Conservation (phyloP, 1,284 basidiomycete genomes). For the Leccinum cinnamomeum region DNA sequence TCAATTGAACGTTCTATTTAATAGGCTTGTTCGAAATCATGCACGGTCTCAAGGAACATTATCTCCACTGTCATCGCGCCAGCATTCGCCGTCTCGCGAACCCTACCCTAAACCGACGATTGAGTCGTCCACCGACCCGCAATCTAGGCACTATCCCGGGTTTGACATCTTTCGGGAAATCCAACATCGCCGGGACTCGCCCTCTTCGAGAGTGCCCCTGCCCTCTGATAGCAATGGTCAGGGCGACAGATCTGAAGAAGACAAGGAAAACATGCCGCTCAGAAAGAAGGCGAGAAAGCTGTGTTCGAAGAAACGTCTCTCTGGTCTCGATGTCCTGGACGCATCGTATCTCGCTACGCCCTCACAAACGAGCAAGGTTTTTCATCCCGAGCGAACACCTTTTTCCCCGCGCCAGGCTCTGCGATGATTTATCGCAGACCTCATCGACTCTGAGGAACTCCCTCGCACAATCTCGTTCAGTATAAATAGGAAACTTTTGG, state of each 20-base stretch:
- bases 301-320: slow-evolving; percentile 17
- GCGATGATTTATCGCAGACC: slow-evolving; percentile 18
- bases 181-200: slow-evolving; percentile 34
- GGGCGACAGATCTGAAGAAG: slow-evolving; percentile 32
- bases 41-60: slow-evolving; percentile 10
- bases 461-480: background rate
- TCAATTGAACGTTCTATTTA: background rate
- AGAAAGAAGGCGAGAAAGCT: slow-evolving; percentile 44
- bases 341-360: slow-evolving; percentile 18
- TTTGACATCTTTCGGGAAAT: slow-evolving; percentile 62
- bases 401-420: slow-evolving; percentile 21
- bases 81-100: slow-evolving; percentile 24
- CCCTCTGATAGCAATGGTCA: slow-evolving; percentile 18
- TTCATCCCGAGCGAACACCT: slow-evolving; percentile 14
- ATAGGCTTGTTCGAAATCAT: slow-evolving; percentile 18
- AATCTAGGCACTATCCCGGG: slow-evolving; percentile 71
- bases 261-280: slow-evolving; percentile 59
- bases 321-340: slow-evolving; percentile 16
- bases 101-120: slow-evolving; percentile 36
- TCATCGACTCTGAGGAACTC: background rate
- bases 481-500: background rate
- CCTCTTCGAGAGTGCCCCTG: background rate
- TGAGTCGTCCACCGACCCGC: slow-evolving; percentile 47
- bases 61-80: slow-evolving; percentile 20
- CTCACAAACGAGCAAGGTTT: slow-evolving; percentile 14